phyloP scores from a whole-genome alignment of 2,329 filamentous ascomycete genomes.

The Fusarium chlamydosporum region DNA sequence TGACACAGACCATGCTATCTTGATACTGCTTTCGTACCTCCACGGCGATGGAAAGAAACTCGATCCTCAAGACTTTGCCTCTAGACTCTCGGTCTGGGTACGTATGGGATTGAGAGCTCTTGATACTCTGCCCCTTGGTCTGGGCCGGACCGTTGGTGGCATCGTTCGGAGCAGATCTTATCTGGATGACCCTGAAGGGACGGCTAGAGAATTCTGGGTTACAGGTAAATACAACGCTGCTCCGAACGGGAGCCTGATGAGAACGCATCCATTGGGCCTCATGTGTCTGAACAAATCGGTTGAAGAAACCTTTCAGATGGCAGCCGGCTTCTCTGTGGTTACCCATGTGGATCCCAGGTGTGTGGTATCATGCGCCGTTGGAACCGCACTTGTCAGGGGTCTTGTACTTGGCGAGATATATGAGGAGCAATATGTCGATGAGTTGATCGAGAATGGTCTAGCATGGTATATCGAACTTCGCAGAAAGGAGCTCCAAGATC shows the following conservation, averaged over 20 bases:
- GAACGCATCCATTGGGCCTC: constrained; percentile 65
- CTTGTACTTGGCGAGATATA: constrained; percentile 62
- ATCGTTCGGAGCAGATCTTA: constrained; percentile 60
- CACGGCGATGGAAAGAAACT: constrained; percentile 59
- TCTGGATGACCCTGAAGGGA: constrained; percentile 56
- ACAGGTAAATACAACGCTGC: constrained; percentile 58
- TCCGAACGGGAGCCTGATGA: constrained; percentile 67
- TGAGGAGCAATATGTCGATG: constrained; percentile 58
- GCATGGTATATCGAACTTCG: constrained; percentile 56
- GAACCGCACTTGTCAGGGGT: constrained; percentile 62
- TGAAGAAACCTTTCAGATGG: constrained; percentile 60
- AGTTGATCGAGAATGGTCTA: constrained; percentile 57
- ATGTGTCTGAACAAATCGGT: constrained; percentile 60
- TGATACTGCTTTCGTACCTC: constrained; percentile 64
- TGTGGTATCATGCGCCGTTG: constrained; percentile 64
- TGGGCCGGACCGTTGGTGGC: constrained; percentile 62
- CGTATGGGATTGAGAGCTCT: constrained; percentile 62
- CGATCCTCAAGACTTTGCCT: constrained; percentile 60
- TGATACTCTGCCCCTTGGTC: constrained; percentile 62
- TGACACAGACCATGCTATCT: constrained; percentile 67
- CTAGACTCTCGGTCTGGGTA: constrained; percentile 63
- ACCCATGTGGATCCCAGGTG: constrained; percentile 68
- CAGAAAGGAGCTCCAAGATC: constrained; percentile 41
- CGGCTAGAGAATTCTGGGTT: constrained; percentile 60
- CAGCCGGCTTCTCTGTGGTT: constrained; percentile 59